These are phyloP conservation scores for Rhododendron griersonianum DNA, from an alignment of 148 eudicot genomes.

Conservation along the genomic window DNA sequence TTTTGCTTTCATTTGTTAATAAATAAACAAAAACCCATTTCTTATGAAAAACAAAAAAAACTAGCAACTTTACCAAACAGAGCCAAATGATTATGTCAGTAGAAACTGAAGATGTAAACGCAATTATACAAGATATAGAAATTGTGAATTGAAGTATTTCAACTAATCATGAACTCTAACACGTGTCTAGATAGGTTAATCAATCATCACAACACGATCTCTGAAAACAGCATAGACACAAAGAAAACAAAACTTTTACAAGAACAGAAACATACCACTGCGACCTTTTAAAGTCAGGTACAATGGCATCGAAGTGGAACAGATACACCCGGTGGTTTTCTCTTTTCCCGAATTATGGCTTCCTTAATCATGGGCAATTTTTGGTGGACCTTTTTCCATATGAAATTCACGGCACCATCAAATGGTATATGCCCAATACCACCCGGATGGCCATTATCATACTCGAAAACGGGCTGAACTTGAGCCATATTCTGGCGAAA, in stretches of 20 bases:
- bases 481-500: slow-evolving; percentile 63
- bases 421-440: slow-evolving; percentile 74
- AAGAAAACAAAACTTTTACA: not conserved
- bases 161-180: not conserved
- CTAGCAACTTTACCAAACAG: too few relatives aligned
- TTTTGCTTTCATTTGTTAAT: too few relatives aligned
- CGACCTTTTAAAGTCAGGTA: slow-evolving; percentile 38
- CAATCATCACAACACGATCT: not conserved
- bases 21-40: too few relatives aligned
- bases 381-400: slow-evolving; percentile 81
- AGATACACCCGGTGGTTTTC: slow-evolving; percentile 65
- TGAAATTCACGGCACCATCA: slow-evolving; percentile 82
- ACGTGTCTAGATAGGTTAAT: not conserved
- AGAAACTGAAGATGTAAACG: not conserved
- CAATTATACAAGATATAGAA: not conserved
- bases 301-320: slow-evolving; percentile 95
- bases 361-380: slow-evolving; percentile 82
- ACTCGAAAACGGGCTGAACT: slow-evolving; percentile 65
- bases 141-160: not conserved
- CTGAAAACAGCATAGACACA: not conserved
- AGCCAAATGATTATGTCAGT: not conserved
- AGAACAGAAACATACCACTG: not conserved
- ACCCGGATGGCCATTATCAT: slow-evolving; percentile 67
- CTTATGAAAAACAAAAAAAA: too few relatives aligned
- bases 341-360: slow-evolving; percentile 64